Evolutionary conservation across 2,329 filamentous ascomycete species (phyloP).

Genomic region (Neurospora crassa): DNA sequence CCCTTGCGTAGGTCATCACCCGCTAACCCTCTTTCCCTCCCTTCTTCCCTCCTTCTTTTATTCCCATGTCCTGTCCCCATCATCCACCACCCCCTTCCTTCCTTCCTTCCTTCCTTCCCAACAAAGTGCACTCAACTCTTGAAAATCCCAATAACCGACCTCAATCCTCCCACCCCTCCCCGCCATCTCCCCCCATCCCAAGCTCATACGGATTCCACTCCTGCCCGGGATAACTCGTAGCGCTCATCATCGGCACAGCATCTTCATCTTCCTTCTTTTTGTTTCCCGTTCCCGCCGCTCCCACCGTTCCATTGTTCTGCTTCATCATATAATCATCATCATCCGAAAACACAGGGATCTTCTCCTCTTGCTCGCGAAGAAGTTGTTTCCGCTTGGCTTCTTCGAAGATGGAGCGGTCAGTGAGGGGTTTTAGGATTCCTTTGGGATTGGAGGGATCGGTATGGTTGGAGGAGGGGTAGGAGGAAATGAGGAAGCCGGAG

Average conservation of each 20-base stretch:
- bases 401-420: conserved; percentile 25
- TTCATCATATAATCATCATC: conserved; percentile 18
- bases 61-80: background rate
- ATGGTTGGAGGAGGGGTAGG: background rate
- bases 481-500: background rate
- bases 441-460: background rate
- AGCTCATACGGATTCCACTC: conserved; percentile 53
- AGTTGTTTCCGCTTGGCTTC: conserved; percentile 35
- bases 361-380: conserved; percentile 27
- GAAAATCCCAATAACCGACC: no score
- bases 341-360: conserved; percentile 28
- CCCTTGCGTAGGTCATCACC: background rate
- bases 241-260: conserved; percentile 50
- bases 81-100: background rate
- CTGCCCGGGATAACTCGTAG: conserved; percentile 60
- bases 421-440: conserved; percentile 15
- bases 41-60: background rate
- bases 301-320: background rate
- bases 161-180: conserved; percentile 21
- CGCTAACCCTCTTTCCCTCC: background rate
- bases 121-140: no score
- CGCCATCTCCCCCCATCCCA: conserved; percentile 13
- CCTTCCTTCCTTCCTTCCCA: no score
- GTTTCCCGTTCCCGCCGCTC: conserved; percentile 16
- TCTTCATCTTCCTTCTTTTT: conserved; percentile 30